These are phyloP conservation scores for Pleurotus salmoneostramineus DNA, from an alignment of 768 basidiomycete genomes.

Conservation along the genomic window DNA sequence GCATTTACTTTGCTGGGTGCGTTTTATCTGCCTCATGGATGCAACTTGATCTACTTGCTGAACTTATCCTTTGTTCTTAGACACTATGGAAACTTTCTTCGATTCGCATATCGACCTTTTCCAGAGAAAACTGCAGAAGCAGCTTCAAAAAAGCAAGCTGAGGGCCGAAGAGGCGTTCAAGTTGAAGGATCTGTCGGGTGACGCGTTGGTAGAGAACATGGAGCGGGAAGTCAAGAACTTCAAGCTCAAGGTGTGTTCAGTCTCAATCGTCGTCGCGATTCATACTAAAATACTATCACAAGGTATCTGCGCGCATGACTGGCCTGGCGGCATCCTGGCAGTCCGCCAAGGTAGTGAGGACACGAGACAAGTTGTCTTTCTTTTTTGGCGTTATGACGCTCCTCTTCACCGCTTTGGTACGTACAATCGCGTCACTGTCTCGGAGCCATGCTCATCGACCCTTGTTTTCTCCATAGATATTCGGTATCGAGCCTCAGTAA, in stretches of 20 bases:
- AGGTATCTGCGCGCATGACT: constrained; percentile 77
- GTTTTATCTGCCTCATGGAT: constrained; percentile 24
- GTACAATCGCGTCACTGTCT: constrained; percentile 78
- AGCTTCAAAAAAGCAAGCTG: constrained; percentile 82
- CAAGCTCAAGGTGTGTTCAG: constrained; percentile 64
- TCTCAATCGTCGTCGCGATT: too few relatives aligned
- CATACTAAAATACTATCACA: constrained; percentile 20
- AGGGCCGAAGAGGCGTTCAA: constrained; percentile 82
- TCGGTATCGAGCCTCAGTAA: constrained; percentile 3
- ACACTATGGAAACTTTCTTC: constrained; percentile 93
- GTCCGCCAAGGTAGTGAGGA: constrained; percentile 82
- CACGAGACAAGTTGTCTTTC: constrained; percentile 85
- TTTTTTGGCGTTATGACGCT: constrained; percentile 93
- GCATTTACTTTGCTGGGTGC: constrained; percentile 85
- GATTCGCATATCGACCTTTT: constrained; percentile 84
- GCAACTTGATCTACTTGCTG: constrained; percentile 8
- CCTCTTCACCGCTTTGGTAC: constrained; percentile 78
- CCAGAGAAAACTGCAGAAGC: constrained; percentile 83
- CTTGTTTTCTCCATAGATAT: constrained; percentile 3
- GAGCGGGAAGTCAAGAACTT: constrained; percentile 86
- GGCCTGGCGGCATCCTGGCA: constrained; percentile 85
- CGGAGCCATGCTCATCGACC: constrained; percentile 16
- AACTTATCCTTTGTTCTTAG: constrained; percentile 31
- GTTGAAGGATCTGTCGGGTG: constrained; percentile 59
- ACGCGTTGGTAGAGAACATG: constrained; percentile 68